Evolutionary conservation across 106 monocot genomes (phyloP).

Genomic region (Allium fistulosum): DNA sequence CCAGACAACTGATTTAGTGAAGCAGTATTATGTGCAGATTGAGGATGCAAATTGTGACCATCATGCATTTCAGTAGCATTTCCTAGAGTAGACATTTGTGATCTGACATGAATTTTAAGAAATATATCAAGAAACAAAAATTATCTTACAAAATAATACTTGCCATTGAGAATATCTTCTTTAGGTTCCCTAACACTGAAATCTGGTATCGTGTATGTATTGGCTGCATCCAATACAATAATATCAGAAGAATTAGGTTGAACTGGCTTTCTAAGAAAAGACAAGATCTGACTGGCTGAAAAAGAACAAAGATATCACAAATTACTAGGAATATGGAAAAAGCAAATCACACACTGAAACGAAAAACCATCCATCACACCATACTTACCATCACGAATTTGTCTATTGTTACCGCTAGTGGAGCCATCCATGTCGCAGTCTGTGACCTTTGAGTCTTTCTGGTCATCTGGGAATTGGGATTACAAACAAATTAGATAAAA

Average conservation of each 20-base stretch:
- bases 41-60: not conserved
- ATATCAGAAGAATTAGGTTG: constrained; percentile 4
- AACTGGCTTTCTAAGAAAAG: constrained; percentile 13
- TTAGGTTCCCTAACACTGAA: not conserved
- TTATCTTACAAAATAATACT: not conserved
- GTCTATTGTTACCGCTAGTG: constrained; percentile 9
- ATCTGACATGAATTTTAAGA: not conserved
- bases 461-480: not conserved
- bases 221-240: constrained; percentile 1
- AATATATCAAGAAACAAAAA: not conserved
- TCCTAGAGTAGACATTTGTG: not conserved
- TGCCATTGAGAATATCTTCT: not conserved
- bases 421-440: not conserved
- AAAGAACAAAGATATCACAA: constrained; percentile 1
- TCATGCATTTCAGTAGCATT: not conserved
- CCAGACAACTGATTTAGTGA: constrained; percentile 4
- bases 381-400: constrained; percentile 20
- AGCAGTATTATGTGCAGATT: not conserved
- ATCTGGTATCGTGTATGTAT: not conserved
- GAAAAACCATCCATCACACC: not conserved
- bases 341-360: not conserved
- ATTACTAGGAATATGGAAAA: not conserved
- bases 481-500: not conserved
- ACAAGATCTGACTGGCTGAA: constrained; percentile 18
- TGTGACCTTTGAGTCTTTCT: not conserved